Percentiles rank a stretch among this genome's conserved stretches.
phyloP scores from a whole-genome alignment of 2,329 filamentous ascomycete species.

The Thermomyces lanuginosus region DNA sequence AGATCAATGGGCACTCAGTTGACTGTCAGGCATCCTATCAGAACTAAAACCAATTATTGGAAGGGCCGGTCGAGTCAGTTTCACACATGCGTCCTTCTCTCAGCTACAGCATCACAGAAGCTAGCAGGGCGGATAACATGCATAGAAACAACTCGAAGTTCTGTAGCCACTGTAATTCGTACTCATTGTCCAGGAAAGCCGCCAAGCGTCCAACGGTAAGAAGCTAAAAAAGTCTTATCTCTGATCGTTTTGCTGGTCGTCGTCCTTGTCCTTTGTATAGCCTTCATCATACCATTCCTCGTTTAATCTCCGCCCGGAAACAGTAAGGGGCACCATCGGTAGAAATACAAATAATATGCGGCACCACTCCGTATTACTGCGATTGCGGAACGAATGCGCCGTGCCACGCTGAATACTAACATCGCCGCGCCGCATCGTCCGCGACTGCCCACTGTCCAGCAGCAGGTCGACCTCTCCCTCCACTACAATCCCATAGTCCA shows the following conservation, averaged over 20 bases:
- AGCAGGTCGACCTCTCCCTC: slow-evolving; percentile 22
- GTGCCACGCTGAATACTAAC: slow-evolving; percentile 19
- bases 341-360: slow-evolving; percentile 19
- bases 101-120: no score
- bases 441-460: slow-evolving; percentile 20
- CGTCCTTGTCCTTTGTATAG: slow-evolving; percentile 7
- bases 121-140: no score
- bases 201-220: no score
- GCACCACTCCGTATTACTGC: slow-evolving; percentile 13
- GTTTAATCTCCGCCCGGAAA: slow-evolving; percentile 38
- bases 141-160: no score
- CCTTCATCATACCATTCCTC: slow-evolving; percentile 22
- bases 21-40: no score
- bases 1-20: no score
- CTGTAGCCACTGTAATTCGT: no score
- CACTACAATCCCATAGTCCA: slow-evolving; percentile 24
- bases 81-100: no score
- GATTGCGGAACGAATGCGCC: slow-evolving; percentile 16
- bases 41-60: no score
- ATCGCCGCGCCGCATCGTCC: slow-evolving; percentile 19
- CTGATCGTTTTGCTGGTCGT: slow-evolving; percentile 15
- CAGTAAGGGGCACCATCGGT: slow-evolving; percentile 15
- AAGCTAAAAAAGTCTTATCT: no score
- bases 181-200: no score
- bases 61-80: no score